Conservation (phyloP, 306 rosid genomes). For the Carpinus fangiana region DNA sequence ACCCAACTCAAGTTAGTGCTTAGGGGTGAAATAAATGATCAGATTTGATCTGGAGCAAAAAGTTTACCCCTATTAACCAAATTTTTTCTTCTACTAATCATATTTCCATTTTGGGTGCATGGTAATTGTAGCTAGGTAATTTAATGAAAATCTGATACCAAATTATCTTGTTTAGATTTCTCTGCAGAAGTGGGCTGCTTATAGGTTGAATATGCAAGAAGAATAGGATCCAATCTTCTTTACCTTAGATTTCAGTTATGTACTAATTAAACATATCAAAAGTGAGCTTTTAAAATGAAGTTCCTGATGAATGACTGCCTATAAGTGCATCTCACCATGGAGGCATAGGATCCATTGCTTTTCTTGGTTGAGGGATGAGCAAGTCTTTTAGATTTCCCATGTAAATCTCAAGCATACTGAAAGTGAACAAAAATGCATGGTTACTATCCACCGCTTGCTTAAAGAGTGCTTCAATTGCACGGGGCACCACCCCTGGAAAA, state of each 20-base stretch:
- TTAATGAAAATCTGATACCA: background rate
- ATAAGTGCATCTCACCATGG: slow-evolving; percentile 25
- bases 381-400: slow-evolving; percentile 45
- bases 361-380: slow-evolving; percentile 36
- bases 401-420: slow-evolving; percentile 54
- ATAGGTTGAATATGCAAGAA: background rate
- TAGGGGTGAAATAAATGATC: background rate
- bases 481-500: slow-evolving; percentile 40
- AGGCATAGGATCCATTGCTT: slow-evolving; percentile 33
- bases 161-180: background rate
- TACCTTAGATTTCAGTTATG: background rate
- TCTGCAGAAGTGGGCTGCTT: background rate
- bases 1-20: background rate
- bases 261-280: background rate
- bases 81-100: background rate
- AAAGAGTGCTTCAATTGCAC: slow-evolving; percentile 40
- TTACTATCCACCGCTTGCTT: slow-evolving; percentile 36
- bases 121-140: background rate
- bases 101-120: background rate
- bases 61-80: background rate
- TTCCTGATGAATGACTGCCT: background rate
- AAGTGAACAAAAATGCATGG: slow-evolving; percentile 30
- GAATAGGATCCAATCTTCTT: background rate
- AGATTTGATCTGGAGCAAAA: background rate
- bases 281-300: background rate